Conservation (phyloP, 2,329 filamentous ascomycete genomes). For the Monilinia vaccinii-corymbosi region DNA sequence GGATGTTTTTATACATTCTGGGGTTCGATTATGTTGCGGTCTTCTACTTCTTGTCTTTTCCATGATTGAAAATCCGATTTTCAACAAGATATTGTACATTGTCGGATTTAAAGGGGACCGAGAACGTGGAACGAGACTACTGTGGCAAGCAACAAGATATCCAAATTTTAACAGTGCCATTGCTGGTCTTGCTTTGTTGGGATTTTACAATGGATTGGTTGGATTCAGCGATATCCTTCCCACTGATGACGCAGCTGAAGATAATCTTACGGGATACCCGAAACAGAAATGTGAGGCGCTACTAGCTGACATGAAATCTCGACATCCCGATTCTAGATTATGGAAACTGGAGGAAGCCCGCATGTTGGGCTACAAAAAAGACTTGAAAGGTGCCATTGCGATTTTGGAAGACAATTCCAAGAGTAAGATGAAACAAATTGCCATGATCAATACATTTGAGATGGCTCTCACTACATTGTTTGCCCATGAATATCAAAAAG, state of each 20-base stretch:
- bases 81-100: conserved; percentile 76
- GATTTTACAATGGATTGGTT: conserved; percentile 81
- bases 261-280: conserved; percentile 64
- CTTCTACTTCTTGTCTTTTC: conserved; percentile 80
- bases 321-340: conserved; percentile 73
- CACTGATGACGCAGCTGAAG: conserved; percentile 41
- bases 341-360: conserved; percentile 87
- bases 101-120: conserved; percentile 89
- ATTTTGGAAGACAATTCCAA: conserved; percentile 51
- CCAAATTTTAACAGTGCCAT: conserved; percentile 89
- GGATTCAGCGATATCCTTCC: conserved; percentile 84
- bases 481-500: conserved; percentile 64
- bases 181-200: conserved; percentile 69
- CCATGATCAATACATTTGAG: conserved; percentile 80
- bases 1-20: conserved; percentile 83
- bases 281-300: conserved; percentile 56
- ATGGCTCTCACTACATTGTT: conserved; percentile 71
- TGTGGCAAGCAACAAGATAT: conserved; percentile 84
- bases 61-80: conserved; percentile 75
- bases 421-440: conserved; percentile 78
- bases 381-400: conserved; percentile 58
- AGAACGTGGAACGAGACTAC: conserved; percentile 68
- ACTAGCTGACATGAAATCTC: conserved; percentile 61
- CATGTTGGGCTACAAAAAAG: conserved; percentile 56
- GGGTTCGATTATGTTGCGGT: conserved; percentile 82